phyloP scores from a whole-genome alignment of 2,329 filamentous ascomycete genomes.

The Aspergillus uvarum region DNA sequence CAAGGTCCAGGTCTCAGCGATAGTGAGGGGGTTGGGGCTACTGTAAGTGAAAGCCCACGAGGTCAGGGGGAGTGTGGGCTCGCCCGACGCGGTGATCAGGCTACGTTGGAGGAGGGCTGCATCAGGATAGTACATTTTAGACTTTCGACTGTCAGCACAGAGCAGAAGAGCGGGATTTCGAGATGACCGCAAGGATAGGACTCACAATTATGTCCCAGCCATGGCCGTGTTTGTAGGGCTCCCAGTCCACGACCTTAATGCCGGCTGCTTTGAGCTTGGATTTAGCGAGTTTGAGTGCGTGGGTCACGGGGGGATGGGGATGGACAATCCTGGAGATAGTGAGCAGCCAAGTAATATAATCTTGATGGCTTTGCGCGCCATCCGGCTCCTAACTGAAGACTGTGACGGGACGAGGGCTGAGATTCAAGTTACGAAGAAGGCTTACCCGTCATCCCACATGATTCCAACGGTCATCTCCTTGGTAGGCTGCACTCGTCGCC shows the following conservation, averaged over 20 bases:
- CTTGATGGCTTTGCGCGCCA: not conserved
- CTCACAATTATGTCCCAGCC: conserved; percentile 39
- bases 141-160: conserved; percentile 30
- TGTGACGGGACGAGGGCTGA: not conserved
- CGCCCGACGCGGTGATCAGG: conserved; percentile 39
- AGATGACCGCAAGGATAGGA: not conserved
- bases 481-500: conserved; percentile 31
- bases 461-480: conserved; percentile 52
- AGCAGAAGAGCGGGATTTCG: not conserved
- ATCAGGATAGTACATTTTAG: conserved; percentile 51
- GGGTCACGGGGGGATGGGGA: conserved; percentile 64
- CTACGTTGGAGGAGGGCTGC: conserved; percentile 36
- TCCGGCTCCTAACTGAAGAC: not conserved
- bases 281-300: conserved; percentile 33
- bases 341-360: no score
- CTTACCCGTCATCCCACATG: conserved; percentile 61
- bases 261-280: conserved; percentile 44
- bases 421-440: not conserved
- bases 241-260: conserved; percentile 41
- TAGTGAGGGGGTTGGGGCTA: conserved; percentile 22
- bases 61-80: conserved; percentile 49
- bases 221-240: conserved; percentile 35
- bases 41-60: conserved; percentile 39
- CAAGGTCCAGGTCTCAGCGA: conserved; percentile 30
- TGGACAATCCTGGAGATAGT: conserved; percentile 48